A percentile compares a stretch with the other conserved stretches of the same genome.
Conservation (phyloP, 495 filamentous ascomycete species). For the Massariosphaeria phaeospora region DNA sequence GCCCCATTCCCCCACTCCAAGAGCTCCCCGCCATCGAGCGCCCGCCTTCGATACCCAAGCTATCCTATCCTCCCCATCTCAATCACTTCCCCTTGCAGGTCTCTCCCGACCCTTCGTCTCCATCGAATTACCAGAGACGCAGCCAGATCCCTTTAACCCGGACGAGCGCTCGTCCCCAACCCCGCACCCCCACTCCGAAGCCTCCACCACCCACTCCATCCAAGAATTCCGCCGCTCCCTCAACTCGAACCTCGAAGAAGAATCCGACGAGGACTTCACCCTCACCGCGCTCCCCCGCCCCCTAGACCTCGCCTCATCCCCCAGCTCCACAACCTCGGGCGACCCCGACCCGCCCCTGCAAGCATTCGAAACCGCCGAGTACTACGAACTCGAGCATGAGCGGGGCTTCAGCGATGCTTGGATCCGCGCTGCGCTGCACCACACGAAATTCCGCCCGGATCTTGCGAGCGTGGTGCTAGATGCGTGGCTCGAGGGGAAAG, state of each 20-base stretch:
- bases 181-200: conserved; percentile 1
- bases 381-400: conserved; percentile 3
- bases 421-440: conserved; percentile 14
- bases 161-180: neutral
- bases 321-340: conserved; percentile 1
- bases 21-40: conserved; percentile 11
- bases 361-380: conserved; percentile 7
- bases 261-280: neutral
- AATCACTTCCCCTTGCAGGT: neutral
- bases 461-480: conserved; percentile 10
- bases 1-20: conserved; percentile 22
- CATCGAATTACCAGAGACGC: neutral
- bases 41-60: conserved; percentile 27
- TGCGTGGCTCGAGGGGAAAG: neutral
- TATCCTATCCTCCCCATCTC: conserved; percentile 23
- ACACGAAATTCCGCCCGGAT: conserved; percentile 3
- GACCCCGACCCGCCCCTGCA: conserved; percentile 27
- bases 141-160: neutral
- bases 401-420: conserved; percentile 12
- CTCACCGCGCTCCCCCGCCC: neutral
- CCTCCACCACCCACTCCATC: conserved; percentile 22
- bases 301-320: neutral
- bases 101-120: conserved; percentile 1
- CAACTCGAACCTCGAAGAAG: conserved; percentile 1
- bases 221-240: conserved; percentile 26